Evolutionary conservation across 768 basidiomycete species (phyloP).

Genomic region (Suillus decipiens): DNA sequence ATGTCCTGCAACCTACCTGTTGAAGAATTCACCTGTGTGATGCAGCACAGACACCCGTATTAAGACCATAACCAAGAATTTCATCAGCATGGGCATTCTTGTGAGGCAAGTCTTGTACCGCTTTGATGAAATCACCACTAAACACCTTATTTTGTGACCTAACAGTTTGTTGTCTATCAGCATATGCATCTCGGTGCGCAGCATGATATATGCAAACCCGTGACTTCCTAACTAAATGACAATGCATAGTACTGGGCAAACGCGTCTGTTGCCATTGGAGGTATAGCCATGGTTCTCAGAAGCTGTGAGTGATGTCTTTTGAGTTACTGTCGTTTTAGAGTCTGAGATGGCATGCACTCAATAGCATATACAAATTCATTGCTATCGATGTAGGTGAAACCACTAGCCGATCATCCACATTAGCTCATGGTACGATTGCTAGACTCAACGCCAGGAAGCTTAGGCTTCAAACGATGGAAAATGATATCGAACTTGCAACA

Average conservation of each 20-base stretch:
- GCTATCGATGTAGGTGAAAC: background rate
- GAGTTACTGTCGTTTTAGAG: background rate
- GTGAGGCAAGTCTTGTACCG: background rate
- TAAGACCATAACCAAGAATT: background rate
- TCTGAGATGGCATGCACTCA: background rate
- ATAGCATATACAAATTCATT: slow-evolving; percentile 8
- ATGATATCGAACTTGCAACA: background rate
- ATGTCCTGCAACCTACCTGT: background rate
- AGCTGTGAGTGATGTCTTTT: slow-evolving; percentile 3
- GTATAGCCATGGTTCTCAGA: background rate
- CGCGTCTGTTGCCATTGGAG: background rate
- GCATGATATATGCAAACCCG: background rate
- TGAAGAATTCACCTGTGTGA: background rate
- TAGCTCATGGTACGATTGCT: no score
- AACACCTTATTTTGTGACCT: background rate
- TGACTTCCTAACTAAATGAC: background rate
- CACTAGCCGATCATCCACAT: no score
- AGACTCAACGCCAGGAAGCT: background rate
- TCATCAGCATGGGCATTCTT: background rate
- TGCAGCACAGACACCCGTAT: slow-evolving; percentile 9
- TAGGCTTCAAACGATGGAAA: background rate
- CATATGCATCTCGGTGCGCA: slow-evolving; percentile 1
- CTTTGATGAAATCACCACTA: background rate
- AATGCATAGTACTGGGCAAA: background rate
- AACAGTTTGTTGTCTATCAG: background rate